Conservation (phyloP, 2,329 filamentous ascomycete genomes). For the Elsinoe arachidis region DNA sequence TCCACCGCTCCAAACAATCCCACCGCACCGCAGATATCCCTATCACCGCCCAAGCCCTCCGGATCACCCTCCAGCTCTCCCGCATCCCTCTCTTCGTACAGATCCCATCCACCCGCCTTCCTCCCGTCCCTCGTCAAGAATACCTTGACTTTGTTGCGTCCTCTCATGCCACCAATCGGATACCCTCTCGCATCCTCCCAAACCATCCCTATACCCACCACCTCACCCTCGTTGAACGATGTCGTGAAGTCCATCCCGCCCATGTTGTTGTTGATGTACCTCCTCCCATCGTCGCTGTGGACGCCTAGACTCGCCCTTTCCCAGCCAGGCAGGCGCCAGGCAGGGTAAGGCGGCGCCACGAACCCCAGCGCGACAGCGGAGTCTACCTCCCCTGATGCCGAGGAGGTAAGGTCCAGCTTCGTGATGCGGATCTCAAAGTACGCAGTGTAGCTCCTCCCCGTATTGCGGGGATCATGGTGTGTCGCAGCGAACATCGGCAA, state of each 20-base stretch:
- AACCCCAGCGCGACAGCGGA: slow-evolving; percentile 61
- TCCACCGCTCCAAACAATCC: slow-evolving; percentile 61
- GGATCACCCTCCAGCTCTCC: slow-evolving; percentile 50
- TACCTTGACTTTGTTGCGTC: slow-evolving; percentile 44
- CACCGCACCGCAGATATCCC: slow-evolving; percentile 49
- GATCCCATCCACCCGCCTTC: slow-evolving; percentile 55
- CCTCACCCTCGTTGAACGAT: slow-evolving; percentile 56
- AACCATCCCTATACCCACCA: slow-evolving; percentile 63
- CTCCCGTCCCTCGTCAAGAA: slow-evolving; percentile 64
- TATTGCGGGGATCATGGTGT: slow-evolving; percentile 47
- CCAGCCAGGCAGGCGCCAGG: slow-evolving; percentile 73
- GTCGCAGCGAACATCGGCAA: slow-evolving; percentile 60
- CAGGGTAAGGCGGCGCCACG: slow-evolving; percentile 64
- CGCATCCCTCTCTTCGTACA: slow-evolving; percentile 65
- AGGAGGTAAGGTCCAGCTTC: slow-evolving; percentile 30
- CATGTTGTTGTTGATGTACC: slow-evolving; percentile 66
- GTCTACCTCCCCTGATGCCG: slow-evolving; percentile 31
- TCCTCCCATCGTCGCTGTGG: slow-evolving; percentile 72
- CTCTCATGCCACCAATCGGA: slow-evolving; percentile 39
- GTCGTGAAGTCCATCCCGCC: slow-evolving; percentile 61
- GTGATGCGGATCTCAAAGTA: slow-evolving; percentile 65
- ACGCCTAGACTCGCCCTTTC: slow-evolving; percentile 65
- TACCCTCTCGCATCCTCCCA: slow-evolving; percentile 33
- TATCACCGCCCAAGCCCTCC: slow-evolving; percentile 59
- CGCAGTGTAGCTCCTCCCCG: slow-evolving; percentile 44